Evolutionary conservation across 768 basidiomycete genomes (phyloP), one percentile per base, ranked within the genome.

Genomic region (Boletus huronensis): DNA sequence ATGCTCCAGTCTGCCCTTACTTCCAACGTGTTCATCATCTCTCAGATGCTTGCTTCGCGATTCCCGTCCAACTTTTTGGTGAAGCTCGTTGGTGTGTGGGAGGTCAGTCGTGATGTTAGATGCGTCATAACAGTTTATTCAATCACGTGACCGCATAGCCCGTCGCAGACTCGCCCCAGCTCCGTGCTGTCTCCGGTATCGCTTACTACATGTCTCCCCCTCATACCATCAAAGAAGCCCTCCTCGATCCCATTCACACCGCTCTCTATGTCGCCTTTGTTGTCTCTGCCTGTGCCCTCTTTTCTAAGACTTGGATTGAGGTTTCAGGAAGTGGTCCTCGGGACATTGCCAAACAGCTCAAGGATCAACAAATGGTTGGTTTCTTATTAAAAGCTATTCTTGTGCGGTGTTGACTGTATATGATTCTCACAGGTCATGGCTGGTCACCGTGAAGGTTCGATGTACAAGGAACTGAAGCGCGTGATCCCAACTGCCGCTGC

Each of bases 301-400:
- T 98, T 79, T 95, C 92, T 68, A 98, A 98, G 82, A 98, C 96
- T 1, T 99, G 97, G 96, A 98, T 99, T 60, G 96, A 98, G 64
- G 93, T 98, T 32, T 98, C 94, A 2, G 96, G 97, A 16, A 90
- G 87, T 51, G 93, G 97, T 19, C 97, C 96, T 11, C 76, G 97
- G 43, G 96, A 99, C 64, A 86, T 99, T 52, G 97, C 97, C 28
- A 96, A 94, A 73, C 96, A 98, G 69, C 84, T 98, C 67, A 98
- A 98, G 77, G 97, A 98, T 61, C 96, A 98, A 72, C 90, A 92
- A 63, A 94, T 98, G 89, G 96, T 88, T 35, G n/a, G 73, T 7
- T 3, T 3, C 13, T 6, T 28, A 21, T 47, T 7, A 0, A 3
- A 34, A 16, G 3, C 1, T 31, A 28, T 21, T 53, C 31, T 57